A percentile compares a stretch with the other conserved stretches of the same genome.
Conservation (phyloP, 768 basidiomycete genomes). For the Calocybe cyanea region DNA sequence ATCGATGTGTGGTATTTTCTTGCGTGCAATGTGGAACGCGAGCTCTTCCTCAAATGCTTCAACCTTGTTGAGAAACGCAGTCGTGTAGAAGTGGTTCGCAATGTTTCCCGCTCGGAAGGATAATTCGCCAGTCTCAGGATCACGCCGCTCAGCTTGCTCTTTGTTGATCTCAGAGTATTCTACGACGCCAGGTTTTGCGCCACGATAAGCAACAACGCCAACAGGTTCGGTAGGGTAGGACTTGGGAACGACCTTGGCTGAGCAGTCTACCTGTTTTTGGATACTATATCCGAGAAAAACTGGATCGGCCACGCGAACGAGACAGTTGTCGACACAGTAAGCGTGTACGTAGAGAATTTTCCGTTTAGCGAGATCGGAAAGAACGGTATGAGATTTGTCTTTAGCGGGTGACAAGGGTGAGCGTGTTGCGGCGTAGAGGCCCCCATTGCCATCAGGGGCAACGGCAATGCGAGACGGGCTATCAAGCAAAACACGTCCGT, state of each 20-base stretch:
- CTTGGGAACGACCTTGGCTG: conserved; percentile 96
- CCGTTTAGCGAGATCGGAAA: conserved; percentile 75
- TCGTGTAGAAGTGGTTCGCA: conserved; percentile 97
- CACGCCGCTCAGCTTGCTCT: conserved; percentile 79
- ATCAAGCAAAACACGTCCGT: conserved; percentile 91
- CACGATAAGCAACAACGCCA: conserved; percentile 86
- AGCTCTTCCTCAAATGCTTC: conserved; percentile 83
- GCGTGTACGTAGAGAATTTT: conserved; percentile 87
- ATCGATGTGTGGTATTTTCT: conserved; percentile 90
- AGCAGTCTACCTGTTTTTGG: conserved; percentile 82
- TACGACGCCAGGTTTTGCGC: conserved; percentile 85
- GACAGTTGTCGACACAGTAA: conserved; percentile 98
- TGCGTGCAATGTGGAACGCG: conserved; percentile 96
- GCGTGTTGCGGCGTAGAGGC: conserved; percentile 92
- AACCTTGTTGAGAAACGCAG: conserved; percentile 72
- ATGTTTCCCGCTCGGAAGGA: conserved; percentile 95
- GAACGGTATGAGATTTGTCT: conserved; percentile 65
- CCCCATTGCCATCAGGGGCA: conserved; percentile 97
- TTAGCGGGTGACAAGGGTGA: conserved; percentile 55
- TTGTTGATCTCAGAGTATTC: conserved; percentile 96
- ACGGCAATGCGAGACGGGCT: conserved; percentile 78
- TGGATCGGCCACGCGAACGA: conserved; percentile 95
- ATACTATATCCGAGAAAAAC: conserved; percentile 96
- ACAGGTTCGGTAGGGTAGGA: conserved; percentile 83
- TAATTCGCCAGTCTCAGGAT: conserved; percentile 68